Evolutionary conservation across 148 eudicot genomes (phyloP), one percentile per base, ranked within the genome.

Genomic region (Vaccinium myrtillus): DNA sequence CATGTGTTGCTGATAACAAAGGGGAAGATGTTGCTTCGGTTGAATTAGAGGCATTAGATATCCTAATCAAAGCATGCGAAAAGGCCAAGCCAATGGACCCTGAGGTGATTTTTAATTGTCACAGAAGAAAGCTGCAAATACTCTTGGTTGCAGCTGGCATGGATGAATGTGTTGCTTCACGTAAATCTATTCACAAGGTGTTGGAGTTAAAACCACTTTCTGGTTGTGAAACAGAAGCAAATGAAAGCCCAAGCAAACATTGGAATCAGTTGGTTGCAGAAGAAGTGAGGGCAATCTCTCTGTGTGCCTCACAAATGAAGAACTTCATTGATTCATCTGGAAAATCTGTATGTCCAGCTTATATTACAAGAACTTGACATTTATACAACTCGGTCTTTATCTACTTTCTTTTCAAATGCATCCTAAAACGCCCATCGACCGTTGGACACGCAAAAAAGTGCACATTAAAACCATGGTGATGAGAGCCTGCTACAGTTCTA

Each of bases 221-320:
- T 75, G 81, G 87, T 85, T 85, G 88, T 86, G 93, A 87, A 77
- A 86, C 87, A 59, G 92, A 92, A 79, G 81, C 88, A 80, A 88
- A 86, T 84, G 97, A 90, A 77, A 89, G 81, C 87, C 88, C 85
- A 83, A 86, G 75, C 80, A 89, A 88, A 61, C 86, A 85, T 59
- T 92, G 88, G 89, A 86, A 88, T 86, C 81, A 84, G 86, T 87
- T 89, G 83, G 87, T 93, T 86, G 93, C 92, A 73, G 92, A 91
- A 83, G 98, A 95, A 90, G 95, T 97, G 82, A 95, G 91, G 87
- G 91, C 94, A 76, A 93, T 97, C 85, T 95, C 99, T 78, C 91
- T 84, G 87, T 92, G 91, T 88, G 93, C 92, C 51, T 92, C 96
- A 70, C 87, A 81, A 69, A 87, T 94, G 91, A 97, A 91, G 93